These are phyloP conservation scores for Neltuma alba DNA, from an alignment of 306 rosid genomes.

Conservation along the genomic window DNA sequence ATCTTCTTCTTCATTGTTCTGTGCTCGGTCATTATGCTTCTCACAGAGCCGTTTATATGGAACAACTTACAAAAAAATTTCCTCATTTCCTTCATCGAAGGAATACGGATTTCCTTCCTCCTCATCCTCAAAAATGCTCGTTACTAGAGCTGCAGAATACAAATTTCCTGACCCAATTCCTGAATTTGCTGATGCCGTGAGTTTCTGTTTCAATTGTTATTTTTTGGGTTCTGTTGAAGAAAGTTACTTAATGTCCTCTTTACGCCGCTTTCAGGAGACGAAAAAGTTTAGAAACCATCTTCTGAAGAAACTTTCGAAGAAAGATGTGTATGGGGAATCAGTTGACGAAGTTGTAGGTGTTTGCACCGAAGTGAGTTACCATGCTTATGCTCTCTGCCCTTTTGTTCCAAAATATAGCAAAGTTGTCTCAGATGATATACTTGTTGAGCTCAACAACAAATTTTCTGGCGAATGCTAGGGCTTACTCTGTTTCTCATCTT, in stretches of 20 bases:
- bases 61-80: constrained; percentile 32
- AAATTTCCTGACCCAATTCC: constrained; percentile 98
- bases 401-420: background rate
- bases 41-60: constrained; percentile 27
- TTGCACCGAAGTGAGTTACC: constrained; percentile 73
- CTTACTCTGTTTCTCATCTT: background rate
- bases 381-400: background rate
- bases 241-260: background rate
- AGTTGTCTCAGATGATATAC: background rate
- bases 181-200: constrained; percentile 75
- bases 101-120: background rate
- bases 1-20: constrained; percentile 12
- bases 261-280: constrained; percentile 59
- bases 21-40: constrained; percentile 13
- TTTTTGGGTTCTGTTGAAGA: background rate
- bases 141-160: constrained; percentile 67
- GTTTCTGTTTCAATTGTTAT: constrained; percentile 17
- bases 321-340: constrained; percentile 64
- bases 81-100: constrained; percentile 32
- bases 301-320: constrained; percentile 64
- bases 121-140: constrained; percentile 28
- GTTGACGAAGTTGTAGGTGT: constrained; percentile 71
- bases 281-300: constrained; percentile 72
- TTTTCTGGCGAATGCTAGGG: constrained; percentile 3
- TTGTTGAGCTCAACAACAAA: background rate